These are phyloP conservation scores for Monosporozyma aerobia DNA, from an alignment of 805 yeast genomes.

Conservation along the genomic window DNA sequence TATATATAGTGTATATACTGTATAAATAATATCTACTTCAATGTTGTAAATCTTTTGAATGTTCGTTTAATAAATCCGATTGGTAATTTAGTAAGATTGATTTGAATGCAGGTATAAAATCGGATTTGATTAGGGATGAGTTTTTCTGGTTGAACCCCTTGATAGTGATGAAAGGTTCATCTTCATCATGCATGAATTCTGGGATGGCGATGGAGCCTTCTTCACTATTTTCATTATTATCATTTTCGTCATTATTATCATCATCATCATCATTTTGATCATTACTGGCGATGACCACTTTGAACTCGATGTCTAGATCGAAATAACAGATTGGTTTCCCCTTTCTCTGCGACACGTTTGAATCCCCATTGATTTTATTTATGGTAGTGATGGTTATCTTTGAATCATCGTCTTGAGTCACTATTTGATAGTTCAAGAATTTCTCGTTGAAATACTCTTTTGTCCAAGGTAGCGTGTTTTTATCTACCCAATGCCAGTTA, in stretches of 20 bases:
- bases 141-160: constrained; percentile 31
- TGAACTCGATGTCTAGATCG: constrained; percentile 50
- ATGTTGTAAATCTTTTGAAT: constrained; percentile 56
- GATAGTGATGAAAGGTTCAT: constrained; percentile 52
- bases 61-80: constrained; percentile 48
- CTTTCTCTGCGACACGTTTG: constrained; percentile 77
- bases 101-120: constrained; percentile 44
- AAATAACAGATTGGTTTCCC: constrained; percentile 71
- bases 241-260: constrained; percentile 18
- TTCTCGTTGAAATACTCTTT: constrained; percentile 39
- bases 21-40: neutral
- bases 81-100: constrained; percentile 50
- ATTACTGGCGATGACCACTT: constrained; percentile 23
- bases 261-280: neutral
- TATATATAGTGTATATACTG: constrained; percentile 1
- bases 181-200: constrained; percentile 73
- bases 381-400: constrained; percentile 25
- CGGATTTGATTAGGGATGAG: constrained; percentile 35
- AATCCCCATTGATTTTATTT: constrained; percentile 54
- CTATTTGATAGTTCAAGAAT: constrained; percentile 18
- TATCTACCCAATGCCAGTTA: constrained; percentile 73
- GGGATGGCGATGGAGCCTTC: constrained; percentile 43
- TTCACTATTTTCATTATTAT: constrained; percentile 15
- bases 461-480: constrained; percentile 59
- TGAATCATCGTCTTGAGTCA: constrained; percentile 8